Evolutionary conservation across 2,329 filamentous ascomycete genomes (phyloP).

Genomic region (Fusarium metavorans): DNA sequence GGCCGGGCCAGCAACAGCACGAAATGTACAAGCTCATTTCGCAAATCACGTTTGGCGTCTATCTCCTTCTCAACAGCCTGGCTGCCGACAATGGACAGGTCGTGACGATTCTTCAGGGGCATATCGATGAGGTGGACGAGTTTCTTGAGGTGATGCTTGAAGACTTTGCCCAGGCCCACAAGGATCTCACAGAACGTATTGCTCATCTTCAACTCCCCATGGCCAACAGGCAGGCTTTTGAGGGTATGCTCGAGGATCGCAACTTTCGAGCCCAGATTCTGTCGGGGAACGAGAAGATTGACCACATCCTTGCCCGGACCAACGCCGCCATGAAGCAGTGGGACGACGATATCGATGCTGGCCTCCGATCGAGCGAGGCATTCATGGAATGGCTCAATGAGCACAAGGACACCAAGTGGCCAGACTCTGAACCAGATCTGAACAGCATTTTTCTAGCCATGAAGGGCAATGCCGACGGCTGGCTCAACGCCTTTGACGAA

Average conservation of each 20-base stretch:
- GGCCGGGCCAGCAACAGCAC: conserved; percentile 82
- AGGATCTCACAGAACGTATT: conserved; percentile 84
- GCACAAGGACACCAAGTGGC: conserved; percentile 71
- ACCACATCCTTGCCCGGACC: conserved; percentile 87
- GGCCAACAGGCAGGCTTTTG: conserved; percentile 84
- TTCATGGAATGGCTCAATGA: conserved; percentile 80
- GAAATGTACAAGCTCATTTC: conserved; percentile 90
- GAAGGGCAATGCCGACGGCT: conserved; percentile 92
- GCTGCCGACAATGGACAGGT: conserved; percentile 92
- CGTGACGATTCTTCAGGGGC: conserved; percentile 86
- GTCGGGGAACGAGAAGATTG: conserved; percentile 89
- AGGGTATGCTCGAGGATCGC: conserved; percentile 87
- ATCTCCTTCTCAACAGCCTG: conserved; percentile 84
- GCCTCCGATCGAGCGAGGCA: conserved; percentile 79
- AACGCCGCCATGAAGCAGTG: conserved; percentile 80
- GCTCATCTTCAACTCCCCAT: conserved; percentile 85
- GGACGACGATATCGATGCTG: conserved; percentile 82
- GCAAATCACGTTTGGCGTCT: conserved; percentile 94
- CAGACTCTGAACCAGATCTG: conserved; percentile 69
- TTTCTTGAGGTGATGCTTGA: conserved; percentile 89
- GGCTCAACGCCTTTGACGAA: conserved; percentile 83
- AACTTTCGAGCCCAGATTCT: conserved; percentile 85
- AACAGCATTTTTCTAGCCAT: conserved; percentile 87
- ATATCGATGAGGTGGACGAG: conserved; percentile 94
- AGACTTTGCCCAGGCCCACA: conserved; percentile 81